Percentiles rank a stretch among this genome's conserved stretches.
Evolutionary conservation across 108 stramenopile genomes (phyloP).

Genomic region (Nitzschia palea): DNA sequence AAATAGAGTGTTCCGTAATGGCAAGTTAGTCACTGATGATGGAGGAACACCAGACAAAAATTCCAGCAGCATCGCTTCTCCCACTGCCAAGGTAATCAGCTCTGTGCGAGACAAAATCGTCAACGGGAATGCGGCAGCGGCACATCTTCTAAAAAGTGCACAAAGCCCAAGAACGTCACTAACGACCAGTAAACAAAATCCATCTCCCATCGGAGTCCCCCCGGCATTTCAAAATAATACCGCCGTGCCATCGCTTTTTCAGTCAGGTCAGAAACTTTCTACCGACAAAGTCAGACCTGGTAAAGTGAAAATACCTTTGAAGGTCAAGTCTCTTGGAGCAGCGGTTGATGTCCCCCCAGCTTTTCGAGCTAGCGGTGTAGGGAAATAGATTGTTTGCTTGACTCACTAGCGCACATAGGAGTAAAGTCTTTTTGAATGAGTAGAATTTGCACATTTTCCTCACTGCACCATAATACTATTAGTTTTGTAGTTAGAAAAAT

Average conservation of each 20-base stretch:
- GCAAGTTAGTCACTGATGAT: neutral
- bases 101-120: neutral
- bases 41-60: neutral
- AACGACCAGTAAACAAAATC: neutral
- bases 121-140: neutral
- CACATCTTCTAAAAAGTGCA: neutral
- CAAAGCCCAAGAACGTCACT: neutral
- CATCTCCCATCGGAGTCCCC: neutral
- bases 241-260: neutral
- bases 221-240: neutral
- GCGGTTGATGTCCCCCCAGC: slow-evolving; percentile 5
- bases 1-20: slow-evolving; percentile 7
- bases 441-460: no score
- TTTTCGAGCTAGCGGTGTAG: neutral
- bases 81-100: neutral
- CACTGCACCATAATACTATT: no score
- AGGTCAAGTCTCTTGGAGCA: neutral
- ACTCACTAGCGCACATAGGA: no score
- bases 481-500: no score
- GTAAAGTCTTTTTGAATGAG: no score
- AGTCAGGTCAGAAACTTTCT: no score
- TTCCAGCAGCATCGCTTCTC: neutral
- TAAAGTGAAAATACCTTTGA: slow-evolving; percentile 6
- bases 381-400: neutral
- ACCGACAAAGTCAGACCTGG: neutral